Conservation (phyloP, 1,284 basidiomycete genomes). For the Sanghuangporus sanghuang region DNA sequence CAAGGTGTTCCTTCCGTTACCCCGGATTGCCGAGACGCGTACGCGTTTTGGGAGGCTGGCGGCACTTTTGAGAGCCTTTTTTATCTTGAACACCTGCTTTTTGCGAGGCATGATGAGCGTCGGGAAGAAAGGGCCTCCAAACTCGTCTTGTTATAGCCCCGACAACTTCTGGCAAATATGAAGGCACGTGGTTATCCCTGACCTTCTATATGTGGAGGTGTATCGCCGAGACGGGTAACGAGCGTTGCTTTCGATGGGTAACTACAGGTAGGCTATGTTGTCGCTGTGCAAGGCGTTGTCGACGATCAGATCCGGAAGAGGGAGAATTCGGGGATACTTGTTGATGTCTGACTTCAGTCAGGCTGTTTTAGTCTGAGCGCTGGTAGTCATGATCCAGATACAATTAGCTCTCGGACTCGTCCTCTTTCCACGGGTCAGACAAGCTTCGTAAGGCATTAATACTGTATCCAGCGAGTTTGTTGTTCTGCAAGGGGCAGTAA, state of each 20-base stretch:
- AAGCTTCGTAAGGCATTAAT: no score
- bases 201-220: not conserved
- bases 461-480: no score
- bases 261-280: not conserved
- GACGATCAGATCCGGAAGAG: not conserved
- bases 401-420: no score
- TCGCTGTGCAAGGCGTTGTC: not conserved
- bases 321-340: not conserved
- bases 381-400: no score
- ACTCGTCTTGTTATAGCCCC: not conserved
- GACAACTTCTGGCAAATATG: not conserved
- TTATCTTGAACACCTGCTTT: constrained; percentile 41
- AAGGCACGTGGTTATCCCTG: not conserved
- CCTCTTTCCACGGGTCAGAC: no score
- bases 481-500: no score
- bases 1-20: constrained; percentile 36
- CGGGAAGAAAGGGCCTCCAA: not conserved
- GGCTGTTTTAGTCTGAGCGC: no score
- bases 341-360: no score
- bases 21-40: constrained; percentile 34
- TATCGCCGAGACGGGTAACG: not conserved
- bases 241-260: not conserved
- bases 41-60: constrained; percentile 37
- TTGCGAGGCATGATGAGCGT: constrained; percentile 3
- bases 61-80: constrained; percentile 43